These are phyloP conservation scores for Hyphopichia burtonii DNA, from an alignment of 1,139 yeast genomes.

Conservation along the genomic window DNA sequence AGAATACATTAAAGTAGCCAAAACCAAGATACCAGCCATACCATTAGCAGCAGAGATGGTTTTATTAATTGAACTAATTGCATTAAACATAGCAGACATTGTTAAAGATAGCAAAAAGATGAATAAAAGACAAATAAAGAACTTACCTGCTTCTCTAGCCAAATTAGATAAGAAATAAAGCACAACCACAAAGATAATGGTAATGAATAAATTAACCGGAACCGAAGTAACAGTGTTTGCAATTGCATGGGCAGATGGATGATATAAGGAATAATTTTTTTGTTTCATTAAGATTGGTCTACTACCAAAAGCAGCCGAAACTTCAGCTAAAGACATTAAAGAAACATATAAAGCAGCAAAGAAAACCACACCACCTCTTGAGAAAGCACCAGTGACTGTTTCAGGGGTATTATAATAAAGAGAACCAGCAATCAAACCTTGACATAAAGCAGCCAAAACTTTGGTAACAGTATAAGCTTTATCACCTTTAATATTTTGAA, in stretches of 20 bases:
- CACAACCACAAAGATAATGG: conserved; percentile 44
- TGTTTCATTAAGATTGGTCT: conserved; percentile 64
- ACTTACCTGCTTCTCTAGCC: conserved; percentile 57
- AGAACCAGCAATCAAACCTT: conserved; percentile 43
- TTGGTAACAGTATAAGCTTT: conserved; percentile 27
- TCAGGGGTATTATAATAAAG: conserved; percentile 50
- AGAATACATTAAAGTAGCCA: conserved; percentile 54
- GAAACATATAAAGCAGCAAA: conserved; percentile 59
- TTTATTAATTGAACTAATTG: conserved; percentile 56
- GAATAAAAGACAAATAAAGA: conserved; percentile 51
- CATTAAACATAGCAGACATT: conserved; percentile 59
- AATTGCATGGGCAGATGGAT: conserved; percentile 66
- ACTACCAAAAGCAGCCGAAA: conserved; percentile 52
- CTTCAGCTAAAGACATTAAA: conserved; percentile 57
- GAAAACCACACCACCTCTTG: conserved; percentile 57
- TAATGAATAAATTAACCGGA: conserved; percentile 51
- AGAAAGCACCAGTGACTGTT: conserved; percentile 49
- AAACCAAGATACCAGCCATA: conserved; percentile 54
- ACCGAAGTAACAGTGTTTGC: conserved; percentile 57
- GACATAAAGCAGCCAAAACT: conserved; percentile 24
- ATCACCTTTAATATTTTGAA: conserved; percentile 27
- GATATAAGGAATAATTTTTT: conserved; percentile 60
- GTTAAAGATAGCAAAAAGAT: conserved; percentile 45
- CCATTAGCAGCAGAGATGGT: conserved; percentile 60
- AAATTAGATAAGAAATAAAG: conserved; percentile 59